Evolutionary conservation across 192 early-diverging fungal species (phyloP), one percentile per base, ranked within the genome.

Genomic region (Coemansia sp.): DNA sequence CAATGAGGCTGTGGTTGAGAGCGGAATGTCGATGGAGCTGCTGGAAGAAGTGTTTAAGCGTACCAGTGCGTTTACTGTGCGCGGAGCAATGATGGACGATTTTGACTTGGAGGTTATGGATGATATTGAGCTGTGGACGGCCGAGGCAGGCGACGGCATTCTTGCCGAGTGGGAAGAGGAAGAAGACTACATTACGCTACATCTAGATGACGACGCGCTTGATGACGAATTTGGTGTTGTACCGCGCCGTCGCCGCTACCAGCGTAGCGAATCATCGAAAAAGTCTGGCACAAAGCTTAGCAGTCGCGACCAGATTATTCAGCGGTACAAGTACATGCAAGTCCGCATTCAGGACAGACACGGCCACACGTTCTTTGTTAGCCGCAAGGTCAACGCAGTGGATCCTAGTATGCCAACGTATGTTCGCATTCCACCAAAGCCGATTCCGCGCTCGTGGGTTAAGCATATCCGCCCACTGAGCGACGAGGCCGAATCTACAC

Each of bases 41-140:
- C 83, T 95, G 10, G 90, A 95, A 67, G 93, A 97, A 66, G 86
- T 97, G 21, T 97, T 97, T 57, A 87, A 88, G 65, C 86, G 91
- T 32, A 97, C 94, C 4, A 93, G 92, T 15, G 85, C 86, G n/a
- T 95, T 97, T 73, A 94, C 79, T 21, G 79, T 81, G 49, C 79
- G 72, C 49, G 74, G 79, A 19, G 79, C 79, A 21, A 76, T 76
- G 79, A 66, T 81, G 63, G 70, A 81, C 35, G 70, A 66, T 24
- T 57, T 76, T 54, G 79, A 81, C 22, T 29, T 81, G 56, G 79
- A 81, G 50, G 73, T 60, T 9, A 75, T 81, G 73, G 79, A 81
- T 53, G 82, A 83, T 45, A 74, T 92, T 48, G 92, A 94, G 58
- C 68, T 91, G 63, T 94, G 90, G 91, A 79, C 88, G 67, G 79